A percentile compares a stretch with the other conserved stretches of the same genome.
These are phyloP conservation scores for Bertia moriformis DNA, from an alignment of 2,329 filamentous ascomycete species.

Conservation along the genomic window DNA sequence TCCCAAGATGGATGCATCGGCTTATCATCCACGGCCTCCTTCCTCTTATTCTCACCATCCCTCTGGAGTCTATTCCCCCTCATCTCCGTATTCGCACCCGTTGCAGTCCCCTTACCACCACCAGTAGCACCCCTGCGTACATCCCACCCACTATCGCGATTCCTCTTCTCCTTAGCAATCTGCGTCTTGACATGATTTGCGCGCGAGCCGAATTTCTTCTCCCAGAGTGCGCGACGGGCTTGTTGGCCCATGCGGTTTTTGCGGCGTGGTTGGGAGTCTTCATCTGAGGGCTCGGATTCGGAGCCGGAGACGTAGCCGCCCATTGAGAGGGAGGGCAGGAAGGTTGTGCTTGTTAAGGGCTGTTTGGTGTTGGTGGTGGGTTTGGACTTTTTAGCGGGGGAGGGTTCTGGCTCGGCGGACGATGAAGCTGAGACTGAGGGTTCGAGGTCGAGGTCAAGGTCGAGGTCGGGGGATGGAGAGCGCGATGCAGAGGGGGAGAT, in stretches of 20 bases:
- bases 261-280: slow-evolving; percentile 30
- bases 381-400: slow-evolving; percentile 3
- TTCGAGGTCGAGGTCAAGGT: background rate
- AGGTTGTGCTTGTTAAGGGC: slow-evolving; percentile 32
- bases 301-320: slow-evolving; percentile 33
- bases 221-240: slow-evolving; percentile 33
- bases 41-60: background rate
- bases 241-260: slow-evolving; percentile 39
- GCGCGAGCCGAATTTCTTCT: slow-evolving; percentile 31
- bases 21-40: slow-evolving; percentile 17
- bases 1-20: slow-evolving; percentile 51
- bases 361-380: slow-evolving; percentile 36
- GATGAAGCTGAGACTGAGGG: background rate
- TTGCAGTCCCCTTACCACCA: slow-evolving; percentile 9
- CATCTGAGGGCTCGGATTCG: slow-evolving; percentile 26
- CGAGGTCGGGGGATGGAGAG: slow-evolving; percentile 1
- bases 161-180: slow-evolving; percentile 14
- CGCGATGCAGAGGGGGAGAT: background rate
- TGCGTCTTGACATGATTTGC: slow-evolving; percentile 32
- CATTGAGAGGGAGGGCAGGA: slow-evolving; percentile 38
- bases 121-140: slow-evolving; percentile 35
- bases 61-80: slow-evolving; percentile 7
- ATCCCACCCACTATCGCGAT: slow-evolving; percentile 41
- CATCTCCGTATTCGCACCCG: no score
- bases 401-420: slow-evolving; percentile 1